Evolutionary conservation across 1,284 basidiomycete species (phyloP).

Genomic region (Moesziomyces aphidis): DNA sequence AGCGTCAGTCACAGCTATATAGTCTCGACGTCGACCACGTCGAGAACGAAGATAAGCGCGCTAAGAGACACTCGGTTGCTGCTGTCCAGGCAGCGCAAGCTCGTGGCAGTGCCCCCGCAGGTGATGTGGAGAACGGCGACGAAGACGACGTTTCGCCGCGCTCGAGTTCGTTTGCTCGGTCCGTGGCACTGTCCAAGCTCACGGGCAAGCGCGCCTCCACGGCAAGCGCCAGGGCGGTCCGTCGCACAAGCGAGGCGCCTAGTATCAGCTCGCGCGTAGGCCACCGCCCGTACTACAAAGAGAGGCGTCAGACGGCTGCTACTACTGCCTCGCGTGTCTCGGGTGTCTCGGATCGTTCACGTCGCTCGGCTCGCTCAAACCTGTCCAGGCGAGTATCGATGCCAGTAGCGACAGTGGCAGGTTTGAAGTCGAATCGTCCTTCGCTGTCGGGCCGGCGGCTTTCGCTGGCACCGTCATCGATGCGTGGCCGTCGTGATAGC

Average conservation of each 20-base stretch:
- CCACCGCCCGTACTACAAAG: background rate
- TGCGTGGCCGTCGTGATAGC: conserved; percentile 1
- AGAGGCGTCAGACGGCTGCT: conserved; percentile 13
- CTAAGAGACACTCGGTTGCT: conserved; percentile 13
- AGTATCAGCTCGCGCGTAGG: background rate
- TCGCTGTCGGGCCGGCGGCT: conserved; percentile 2
- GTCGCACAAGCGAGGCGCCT: background rate
- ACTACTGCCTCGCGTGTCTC: conserved; percentile 7
- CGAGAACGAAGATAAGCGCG: background rate
- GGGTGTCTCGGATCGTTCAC: conserved; percentile 3
- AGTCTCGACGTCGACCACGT: background rate
- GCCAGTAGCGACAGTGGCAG: background rate
- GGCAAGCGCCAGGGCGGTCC: background rate
- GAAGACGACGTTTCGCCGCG: conserved; percentile 14
- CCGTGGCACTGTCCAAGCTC: conserved; percentile 9
- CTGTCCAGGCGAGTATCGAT: conserved; percentile 15
- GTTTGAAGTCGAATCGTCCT: conserved; percentile 1
- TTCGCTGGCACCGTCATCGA: conserved; percentile 12
- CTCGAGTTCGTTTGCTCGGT: conserved; percentile 6
- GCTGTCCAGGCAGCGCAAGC: conserved; percentile 1
- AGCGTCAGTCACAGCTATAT: conserved; percentile 15
- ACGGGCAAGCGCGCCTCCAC: conserved; percentile 10
- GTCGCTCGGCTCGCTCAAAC: conserved; percentile 6
- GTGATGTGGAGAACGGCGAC: background rate
- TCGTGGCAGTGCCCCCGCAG: background rate